Percentiles rank a stretch among this genome's conserved stretches.
Conservation (phyloP, 2,329 filamentous ascomycete species). For the Hypomyces perniciosus region DNA sequence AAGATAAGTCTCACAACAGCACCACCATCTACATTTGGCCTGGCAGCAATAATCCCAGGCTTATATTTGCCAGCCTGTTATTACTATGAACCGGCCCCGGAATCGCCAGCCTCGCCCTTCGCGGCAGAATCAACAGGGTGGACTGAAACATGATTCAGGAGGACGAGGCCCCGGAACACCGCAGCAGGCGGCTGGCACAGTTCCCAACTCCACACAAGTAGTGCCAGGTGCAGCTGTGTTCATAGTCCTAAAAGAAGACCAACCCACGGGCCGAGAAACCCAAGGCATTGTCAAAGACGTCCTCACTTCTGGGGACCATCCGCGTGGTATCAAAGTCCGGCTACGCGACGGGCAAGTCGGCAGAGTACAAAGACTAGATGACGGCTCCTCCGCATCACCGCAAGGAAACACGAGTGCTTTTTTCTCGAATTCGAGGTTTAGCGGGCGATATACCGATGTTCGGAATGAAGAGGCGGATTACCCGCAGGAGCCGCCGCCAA, state of each 20-base stretch:
- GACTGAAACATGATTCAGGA: conserved; percentile 7
- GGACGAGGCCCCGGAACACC: conserved; percentile 24
- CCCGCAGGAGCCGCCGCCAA: conserved; percentile 32
- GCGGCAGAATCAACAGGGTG: conserved; percentile 17
- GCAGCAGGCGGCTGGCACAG: conserved; percentile 31
- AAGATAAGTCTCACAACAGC: too few relatives aligned
- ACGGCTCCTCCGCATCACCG: conserved; percentile 10
- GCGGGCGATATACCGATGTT: conserved; percentile 29
- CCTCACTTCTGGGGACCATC: conserved; percentile 68
- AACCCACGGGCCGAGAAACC: conserved; percentile 66
- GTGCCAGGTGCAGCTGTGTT: conserved; percentile 58
- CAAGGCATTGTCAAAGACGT: conserved; percentile 60
- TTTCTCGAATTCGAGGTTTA: conserved; percentile 21
- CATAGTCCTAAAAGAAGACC: conserved; percentile 70
- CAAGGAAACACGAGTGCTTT: conserved; percentile 1
- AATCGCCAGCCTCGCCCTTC: conserved; percentile 27
- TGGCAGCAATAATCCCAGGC: too few relatives aligned
- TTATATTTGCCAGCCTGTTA: not conserved
- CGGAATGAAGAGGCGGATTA: conserved; percentile 29
- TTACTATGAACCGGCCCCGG: conserved; percentile 26
- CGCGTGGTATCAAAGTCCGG: conserved; percentile 72
- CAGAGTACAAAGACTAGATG: conserved; percentile 59
- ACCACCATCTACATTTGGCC: too few relatives aligned
- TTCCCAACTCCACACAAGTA: conserved; percentile 48
- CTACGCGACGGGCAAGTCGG: conserved; percentile 66